Evolutionary conservation across 2,329 filamentous ascomycete species (phyloP).

Genomic region (Aureobasidium sp.): DNA sequence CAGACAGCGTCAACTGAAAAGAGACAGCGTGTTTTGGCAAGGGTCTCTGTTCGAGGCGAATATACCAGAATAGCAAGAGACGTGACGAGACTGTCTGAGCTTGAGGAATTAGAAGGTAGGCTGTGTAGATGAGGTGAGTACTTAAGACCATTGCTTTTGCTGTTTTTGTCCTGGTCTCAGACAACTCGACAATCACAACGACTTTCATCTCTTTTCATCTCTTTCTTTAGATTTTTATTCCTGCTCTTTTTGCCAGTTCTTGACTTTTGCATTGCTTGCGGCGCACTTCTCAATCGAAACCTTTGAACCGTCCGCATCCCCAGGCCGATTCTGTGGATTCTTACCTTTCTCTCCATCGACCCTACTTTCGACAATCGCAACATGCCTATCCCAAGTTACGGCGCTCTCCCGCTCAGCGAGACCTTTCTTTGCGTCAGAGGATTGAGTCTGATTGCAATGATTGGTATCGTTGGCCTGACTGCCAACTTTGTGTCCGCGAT

Average conservation of each 20-base stretch:
- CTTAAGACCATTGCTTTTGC: background rate
- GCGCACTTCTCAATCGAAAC: background rate
- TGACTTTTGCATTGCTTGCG: background rate
- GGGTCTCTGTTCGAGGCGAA: background rate
- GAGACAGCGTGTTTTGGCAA: slow-evolving; percentile 6
- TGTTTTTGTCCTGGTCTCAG: background rate
- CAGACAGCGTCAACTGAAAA: slow-evolving; percentile 11
- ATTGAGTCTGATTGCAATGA: slow-evolving; percentile 63
- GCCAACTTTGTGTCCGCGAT: slow-evolving; percentile 78
- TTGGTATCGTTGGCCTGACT: slow-evolving; percentile 71
- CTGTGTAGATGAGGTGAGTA: background rate
- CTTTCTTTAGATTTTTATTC: background rate
- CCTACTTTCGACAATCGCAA: slow-evolving; percentile 20
- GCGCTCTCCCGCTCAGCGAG: slow-evolving; percentile 61
- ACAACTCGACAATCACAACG: background rate
- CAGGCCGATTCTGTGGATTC: background rate
- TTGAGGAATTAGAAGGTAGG: background rate
- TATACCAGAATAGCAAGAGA: background rate
- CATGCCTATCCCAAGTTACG: slow-evolving; percentile 54
- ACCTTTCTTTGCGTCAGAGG: slow-evolving; percentile 69
- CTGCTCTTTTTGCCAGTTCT: background rate
- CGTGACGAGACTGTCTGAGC: background rate
- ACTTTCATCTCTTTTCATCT: background rate
- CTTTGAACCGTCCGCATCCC: background rate
- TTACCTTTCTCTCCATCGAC: background rate